These are phyloP conservation scores for Botrytis elliptica DNA, from an alignment of 2,329 filamentous ascomycete species.

Conservation along the genomic window DNA sequence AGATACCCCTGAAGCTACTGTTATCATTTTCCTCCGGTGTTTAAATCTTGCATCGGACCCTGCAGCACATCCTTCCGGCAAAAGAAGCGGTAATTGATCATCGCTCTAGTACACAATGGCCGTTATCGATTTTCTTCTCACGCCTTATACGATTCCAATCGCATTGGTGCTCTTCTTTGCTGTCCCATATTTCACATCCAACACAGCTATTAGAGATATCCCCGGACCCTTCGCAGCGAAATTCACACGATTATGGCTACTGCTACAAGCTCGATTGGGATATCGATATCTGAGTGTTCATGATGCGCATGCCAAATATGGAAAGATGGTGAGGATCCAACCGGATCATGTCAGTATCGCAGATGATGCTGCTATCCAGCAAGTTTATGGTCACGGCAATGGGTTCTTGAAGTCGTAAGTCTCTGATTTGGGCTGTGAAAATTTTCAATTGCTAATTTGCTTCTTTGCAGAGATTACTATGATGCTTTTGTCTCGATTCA, in stretches of 20 bases:
- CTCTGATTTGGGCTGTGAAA: neutral
- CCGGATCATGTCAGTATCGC: slow-evolving; percentile 82
- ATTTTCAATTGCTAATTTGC: neutral
- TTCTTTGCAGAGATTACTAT: slow-evolving; percentile 69
- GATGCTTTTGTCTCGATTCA: slow-evolving; percentile 87
- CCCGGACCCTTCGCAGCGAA: slow-evolving; percentile 54
- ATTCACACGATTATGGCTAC: slow-evolving; percentile 79
- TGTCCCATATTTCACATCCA: slow-evolving; percentile 38
- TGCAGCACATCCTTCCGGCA: neutral
- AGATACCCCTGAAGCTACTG: neutral
- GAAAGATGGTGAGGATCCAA: slow-evolving; percentile 78
- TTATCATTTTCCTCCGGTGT: neutral
- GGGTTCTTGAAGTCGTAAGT: slow-evolving; percentile 68
- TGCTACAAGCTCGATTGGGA: slow-evolving; percentile 64
- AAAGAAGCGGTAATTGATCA: neutral
- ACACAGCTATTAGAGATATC: slow-evolving; percentile 41
- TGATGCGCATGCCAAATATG: slow-evolving; percentile 66
- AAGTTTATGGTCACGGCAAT: slow-evolving; percentile 78
- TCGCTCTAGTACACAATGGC: slow-evolving; percentile 32
- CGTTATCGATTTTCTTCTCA: slow-evolving; percentile 42
- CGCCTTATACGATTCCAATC: slow-evolving; percentile 48
- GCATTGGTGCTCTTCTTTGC: slow-evolving; percentile 45
- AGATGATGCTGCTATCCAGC: slow-evolving; percentile 72
- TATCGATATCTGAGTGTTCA: slow-evolving; percentile 65
- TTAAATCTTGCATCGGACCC: neutral